Evolutionary conservation across 805 yeast genomes (phyloP).

Genomic region (Yamadazyma insecticola): DNA sequence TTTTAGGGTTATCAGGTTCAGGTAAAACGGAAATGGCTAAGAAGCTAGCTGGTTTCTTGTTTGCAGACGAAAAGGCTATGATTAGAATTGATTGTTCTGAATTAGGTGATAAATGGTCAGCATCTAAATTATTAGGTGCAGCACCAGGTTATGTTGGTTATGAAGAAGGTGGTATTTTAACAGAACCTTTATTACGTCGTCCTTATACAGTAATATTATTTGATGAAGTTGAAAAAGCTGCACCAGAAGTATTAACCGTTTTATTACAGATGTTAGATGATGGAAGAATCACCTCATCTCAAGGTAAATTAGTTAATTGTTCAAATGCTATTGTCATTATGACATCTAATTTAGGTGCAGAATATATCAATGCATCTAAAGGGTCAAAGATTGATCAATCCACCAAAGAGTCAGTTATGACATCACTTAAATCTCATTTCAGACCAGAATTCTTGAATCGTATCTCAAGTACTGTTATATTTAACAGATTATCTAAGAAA

Average conservation of each 20-base stretch:
- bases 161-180: constrained; percentile 95
- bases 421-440: constrained; percentile 80
- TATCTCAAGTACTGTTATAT: constrained; percentile 87
- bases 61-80: constrained; percentile 95
- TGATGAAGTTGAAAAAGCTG: constrained; percentile 98
- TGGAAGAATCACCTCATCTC: constrained; percentile 92
- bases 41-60: constrained; percentile 92
- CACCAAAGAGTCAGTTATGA: constrained; percentile 78
- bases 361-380: constrained; percentile 66
- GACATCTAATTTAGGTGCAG: constrained; percentile 98
- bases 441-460: constrained; percentile 97
- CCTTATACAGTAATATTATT: constrained; percentile 96
- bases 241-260: constrained; percentile 93
- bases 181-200: constrained; percentile 84
- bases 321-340: constrained; percentile 88
- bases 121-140: constrained; percentile 91
- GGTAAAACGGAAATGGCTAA: constrained; percentile 98
- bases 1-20: constrained; percentile 93
- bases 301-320: constrained; percentile 90
- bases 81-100: constrained; percentile 98
- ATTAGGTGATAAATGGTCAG: constrained; percentile 90
- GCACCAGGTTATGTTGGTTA: constrained; percentile 95
- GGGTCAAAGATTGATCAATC: constrained; percentile 60
- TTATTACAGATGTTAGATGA: constrained; percentile 91
- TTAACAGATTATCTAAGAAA: constrained; percentile 86